These are phyloP conservation scores for Nymphaea thermarum DNA, from an alignment of 164 flowering plant genomes.

Conservation along the genomic window DNA sequence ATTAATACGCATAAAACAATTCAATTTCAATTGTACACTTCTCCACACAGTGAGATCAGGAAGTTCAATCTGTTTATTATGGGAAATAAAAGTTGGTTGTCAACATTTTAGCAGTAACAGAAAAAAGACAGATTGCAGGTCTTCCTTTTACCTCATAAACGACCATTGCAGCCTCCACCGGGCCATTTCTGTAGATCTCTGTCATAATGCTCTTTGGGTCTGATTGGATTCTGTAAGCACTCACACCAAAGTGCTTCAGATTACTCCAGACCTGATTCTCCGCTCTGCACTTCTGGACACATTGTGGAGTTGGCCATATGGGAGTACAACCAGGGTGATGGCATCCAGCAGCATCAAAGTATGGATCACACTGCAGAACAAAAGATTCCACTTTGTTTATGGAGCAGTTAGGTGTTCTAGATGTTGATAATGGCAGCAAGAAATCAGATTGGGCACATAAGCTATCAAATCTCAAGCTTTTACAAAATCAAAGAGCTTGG, in stretches of 20 bases:
- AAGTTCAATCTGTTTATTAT: too few relatives aligned
- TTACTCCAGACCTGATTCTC: conserved; percentile 55
- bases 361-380: conserved; percentile 77
- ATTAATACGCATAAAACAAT: too few relatives aligned
- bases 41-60: too few relatives aligned
- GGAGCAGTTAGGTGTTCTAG: too few relatives aligned
- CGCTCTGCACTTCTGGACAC: conserved; percentile 47
- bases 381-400: not conserved
- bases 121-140: not conserved
- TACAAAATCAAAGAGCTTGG: too few relatives aligned
- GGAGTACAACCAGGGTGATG: conserved; percentile 96
- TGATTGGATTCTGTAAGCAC: conserved; percentile 50
- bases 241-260: conserved; percentile 63
- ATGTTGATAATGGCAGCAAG: too few relatives aligned
- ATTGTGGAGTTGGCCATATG: conserved; percentile 70
- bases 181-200: conserved; percentile 86
- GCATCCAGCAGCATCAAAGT: conserved; percentile 78
- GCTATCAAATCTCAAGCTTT: too few relatives aligned
- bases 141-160: conserved; percentile 64
- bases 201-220: conserved; percentile 68
- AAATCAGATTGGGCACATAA: too few relatives aligned
- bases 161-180: conserved; percentile 83
- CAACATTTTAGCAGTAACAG: not conserved
- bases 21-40: not conserved
- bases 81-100: too few relatives aligned